Evolutionary conservation across 1,284 basidiomycete species (phyloP).

Genomic region (Stygiomarasmius scandens): DNA sequence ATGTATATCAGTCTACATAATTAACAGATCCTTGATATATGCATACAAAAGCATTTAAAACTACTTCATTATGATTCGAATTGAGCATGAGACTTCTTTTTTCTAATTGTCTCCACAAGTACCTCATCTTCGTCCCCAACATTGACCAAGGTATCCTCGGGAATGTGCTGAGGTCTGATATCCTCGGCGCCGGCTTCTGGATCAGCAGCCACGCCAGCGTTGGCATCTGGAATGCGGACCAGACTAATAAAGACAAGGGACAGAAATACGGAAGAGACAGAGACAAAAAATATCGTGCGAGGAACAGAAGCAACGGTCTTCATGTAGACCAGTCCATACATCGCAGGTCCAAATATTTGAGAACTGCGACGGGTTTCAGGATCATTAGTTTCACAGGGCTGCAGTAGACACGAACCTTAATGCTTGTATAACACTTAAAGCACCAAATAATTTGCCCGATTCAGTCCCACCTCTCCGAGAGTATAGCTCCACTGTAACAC

Average conservation of each 20-base stretch:
- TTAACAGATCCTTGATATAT: not conserved
- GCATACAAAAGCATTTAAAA: not conserved
- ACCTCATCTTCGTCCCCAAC: not conserved
- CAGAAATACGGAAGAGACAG: constrained; percentile 35
- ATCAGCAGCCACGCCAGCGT: not conserved
- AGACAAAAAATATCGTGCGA: constrained; percentile 56
- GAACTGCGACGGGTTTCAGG: constrained; percentile 33
- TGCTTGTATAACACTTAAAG: constrained; percentile 68
- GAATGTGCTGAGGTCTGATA: not conserved
- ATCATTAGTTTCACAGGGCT: not conserved
- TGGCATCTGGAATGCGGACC: constrained; percentile 43
- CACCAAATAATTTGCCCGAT: constrained; percentile 70
- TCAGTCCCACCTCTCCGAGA: constrained; percentile 51
- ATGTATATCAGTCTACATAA: not conserved
- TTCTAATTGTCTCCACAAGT: not conserved
- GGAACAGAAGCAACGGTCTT: constrained; percentile 63
- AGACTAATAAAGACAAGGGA: constrained; percentile 47
- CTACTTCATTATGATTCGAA: not conserved
- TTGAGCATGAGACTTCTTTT: not conserved
- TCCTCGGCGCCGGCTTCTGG: not conserved
- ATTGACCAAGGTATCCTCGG: not conserved
- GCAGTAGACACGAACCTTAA: constrained; percentile 48
- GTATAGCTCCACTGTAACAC: constrained; percentile 68
- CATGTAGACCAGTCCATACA: constrained; percentile 64
- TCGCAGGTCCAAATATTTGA: constrained; percentile 58